Conservation (phyloP, 257 asterid genomes). For the Solanum gracilifrons region DNA sequence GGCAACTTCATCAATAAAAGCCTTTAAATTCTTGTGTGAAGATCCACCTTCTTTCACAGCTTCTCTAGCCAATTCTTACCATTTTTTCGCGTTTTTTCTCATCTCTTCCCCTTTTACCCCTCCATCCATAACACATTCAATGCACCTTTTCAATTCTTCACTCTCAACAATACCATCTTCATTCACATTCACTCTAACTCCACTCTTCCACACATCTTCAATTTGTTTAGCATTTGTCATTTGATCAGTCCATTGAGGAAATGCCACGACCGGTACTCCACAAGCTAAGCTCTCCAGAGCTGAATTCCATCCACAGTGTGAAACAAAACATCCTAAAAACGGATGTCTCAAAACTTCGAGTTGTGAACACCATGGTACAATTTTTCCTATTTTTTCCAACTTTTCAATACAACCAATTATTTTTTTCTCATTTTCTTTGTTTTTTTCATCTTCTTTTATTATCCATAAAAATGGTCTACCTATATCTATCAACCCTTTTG, state of each 20-base stretch:
- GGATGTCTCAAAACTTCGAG: conserved; percentile 17
- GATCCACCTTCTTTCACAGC: conserved; percentile 18
- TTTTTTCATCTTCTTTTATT: neutral
- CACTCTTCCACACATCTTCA: conserved; percentile 16
- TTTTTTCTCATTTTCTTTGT: neutral
- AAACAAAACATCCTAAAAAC: conserved; percentile 22
- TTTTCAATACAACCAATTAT: conserved; percentile 1
- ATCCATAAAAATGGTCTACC: conserved; percentile 23
- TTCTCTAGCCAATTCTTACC: conserved; percentile 12
- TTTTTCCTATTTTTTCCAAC: conserved; percentile 11
- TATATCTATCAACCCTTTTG: conserved; percentile 10
- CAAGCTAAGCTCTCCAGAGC: conserved; percentile 12
- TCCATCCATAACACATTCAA: conserved; percentile 10
- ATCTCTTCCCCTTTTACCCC: conserved; percentile 1
- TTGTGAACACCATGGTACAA: conserved; percentile 30
- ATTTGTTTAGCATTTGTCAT: conserved; percentile 18
- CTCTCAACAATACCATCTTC: conserved; percentile 12
- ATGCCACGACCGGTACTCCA: conserved; percentile 19
- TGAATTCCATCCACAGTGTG: conserved; percentile 34
- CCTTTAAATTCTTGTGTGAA: conserved; percentile 4
- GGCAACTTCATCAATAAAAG: neutral
- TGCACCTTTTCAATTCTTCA: conserved; percentile 11
- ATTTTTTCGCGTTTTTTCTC: conserved; percentile 6
- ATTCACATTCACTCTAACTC: conserved; percentile 1
- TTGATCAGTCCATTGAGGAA: conserved; percentile 24